A percentile compares a stretch with the other conserved stretches of the same genome.
These are phyloP conservation scores for Stemphylium lycopersici DNA, from an alignment of 2,329 filamentous ascomycete genomes.

Conservation along the genomic window DNA sequence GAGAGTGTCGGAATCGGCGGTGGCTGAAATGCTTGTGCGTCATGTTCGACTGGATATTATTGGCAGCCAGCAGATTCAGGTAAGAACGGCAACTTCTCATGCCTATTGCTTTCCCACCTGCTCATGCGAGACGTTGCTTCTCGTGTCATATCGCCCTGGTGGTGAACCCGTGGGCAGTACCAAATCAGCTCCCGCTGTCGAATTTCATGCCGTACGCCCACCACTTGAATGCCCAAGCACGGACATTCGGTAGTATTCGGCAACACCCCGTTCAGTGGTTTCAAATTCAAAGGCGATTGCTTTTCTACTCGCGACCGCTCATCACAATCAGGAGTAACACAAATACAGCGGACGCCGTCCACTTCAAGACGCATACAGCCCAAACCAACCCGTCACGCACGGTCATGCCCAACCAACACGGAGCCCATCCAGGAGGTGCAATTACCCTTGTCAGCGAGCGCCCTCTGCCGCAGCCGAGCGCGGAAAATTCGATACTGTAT, in stretches of 20 bases:
- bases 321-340: constrained; percentile 32
- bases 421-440: constrained; percentile 15
- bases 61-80: constrained; percentile 33
- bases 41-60: constrained; percentile 40
- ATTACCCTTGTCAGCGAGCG: constrained; percentile 18
- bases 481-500: constrained; percentile 27
- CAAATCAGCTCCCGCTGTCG: constrained; percentile 37
- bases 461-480: constrained; percentile 21
- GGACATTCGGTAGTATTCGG: constrained; percentile 38
- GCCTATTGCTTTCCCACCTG: constrained; percentile 36
- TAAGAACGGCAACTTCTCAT: constrained; percentile 35
- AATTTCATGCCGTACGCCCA: constrained; percentile 37
- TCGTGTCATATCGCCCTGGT: constrained; percentile 41
- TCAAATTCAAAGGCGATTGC: constrained; percentile 25
- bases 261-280: constrained; percentile 24
- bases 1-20: constrained; percentile 47
- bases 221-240: constrained; percentile 37
- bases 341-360: constrained; percentile 26
- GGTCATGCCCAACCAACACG: constrained; percentile 18
- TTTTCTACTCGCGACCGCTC: constrained; percentile 29
- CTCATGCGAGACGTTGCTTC: constrained; percentile 39
- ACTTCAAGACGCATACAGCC: constrained; percentile 13
- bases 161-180: constrained; percentile 28
- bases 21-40: constrained; percentile 50
- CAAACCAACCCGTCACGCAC: constrained; percentile 14